Evolutionary conservation across 352 stramenopile species (phyloP).

Genomic region (Lagenidium sp.): DNA sequence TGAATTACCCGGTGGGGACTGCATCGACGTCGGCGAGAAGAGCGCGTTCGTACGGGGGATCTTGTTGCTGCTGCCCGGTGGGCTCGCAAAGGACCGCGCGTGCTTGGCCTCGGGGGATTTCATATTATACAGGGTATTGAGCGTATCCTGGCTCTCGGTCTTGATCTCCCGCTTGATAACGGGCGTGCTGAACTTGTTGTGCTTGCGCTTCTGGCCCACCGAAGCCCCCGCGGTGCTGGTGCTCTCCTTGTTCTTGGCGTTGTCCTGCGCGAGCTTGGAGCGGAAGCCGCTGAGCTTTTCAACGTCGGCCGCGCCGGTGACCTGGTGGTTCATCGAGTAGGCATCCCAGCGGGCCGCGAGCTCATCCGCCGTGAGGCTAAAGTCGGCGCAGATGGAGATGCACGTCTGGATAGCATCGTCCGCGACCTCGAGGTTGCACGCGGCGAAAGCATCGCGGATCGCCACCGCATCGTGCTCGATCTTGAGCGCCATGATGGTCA

Average conservation of each 20-base stretch:
- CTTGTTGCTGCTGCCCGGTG: constrained; percentile 38
- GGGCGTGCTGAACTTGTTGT: constrained; percentile 38
- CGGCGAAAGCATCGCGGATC: constrained; percentile 62
- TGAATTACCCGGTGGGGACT: constrained; percentile 54
- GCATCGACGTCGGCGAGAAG: constrained; percentile 66
- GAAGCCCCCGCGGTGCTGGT: not conserved
- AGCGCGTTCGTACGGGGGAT: constrained; percentile 53
- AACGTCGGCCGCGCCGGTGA: constrained; percentile 37
- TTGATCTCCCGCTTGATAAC: constrained; percentile 65
- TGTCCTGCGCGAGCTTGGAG: constrained; percentile 56
- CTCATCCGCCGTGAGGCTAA: constrained; percentile 65
- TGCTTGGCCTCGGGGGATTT: constrained; percentile 71
- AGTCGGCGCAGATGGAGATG: constrained; percentile 64
- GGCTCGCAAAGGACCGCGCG: constrained; percentile 47
- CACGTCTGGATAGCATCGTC: constrained; percentile 58
- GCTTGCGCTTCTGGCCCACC: constrained; percentile 25
- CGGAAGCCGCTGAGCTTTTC: constrained; percentile 63
- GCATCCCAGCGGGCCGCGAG: constrained; percentile 77
- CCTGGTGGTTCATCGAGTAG: constrained; percentile 82
- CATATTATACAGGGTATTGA: constrained; percentile 61
- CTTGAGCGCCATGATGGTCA: constrained; percentile 6
- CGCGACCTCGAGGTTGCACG: constrained; percentile 66
- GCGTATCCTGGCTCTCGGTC: constrained; percentile 31
- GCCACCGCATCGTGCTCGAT: constrained; percentile 50
- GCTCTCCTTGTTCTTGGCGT: constrained; percentile 29